Percentiles rank a stretch among this genome's conserved stretches.
Evolutionary conservation across 352 stramenopile genomes (phyloP).

Genomic region (Globisporangium middletonii): DNA sequence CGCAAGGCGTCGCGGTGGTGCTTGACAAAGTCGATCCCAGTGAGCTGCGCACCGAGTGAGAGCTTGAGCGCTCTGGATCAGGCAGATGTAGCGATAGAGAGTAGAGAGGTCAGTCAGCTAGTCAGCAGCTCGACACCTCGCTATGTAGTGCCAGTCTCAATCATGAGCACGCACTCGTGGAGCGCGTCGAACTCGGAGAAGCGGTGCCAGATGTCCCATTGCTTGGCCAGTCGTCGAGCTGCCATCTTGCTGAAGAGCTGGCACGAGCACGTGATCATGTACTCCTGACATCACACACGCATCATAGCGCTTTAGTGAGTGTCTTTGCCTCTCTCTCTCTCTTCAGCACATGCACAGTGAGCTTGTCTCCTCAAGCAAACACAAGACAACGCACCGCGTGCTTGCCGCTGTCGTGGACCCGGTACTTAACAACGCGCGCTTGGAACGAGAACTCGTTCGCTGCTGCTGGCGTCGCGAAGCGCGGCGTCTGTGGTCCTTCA

Average conservation of each 20-base stretch:
- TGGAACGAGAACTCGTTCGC: conserved; percentile 39
- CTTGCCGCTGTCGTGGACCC: conserved; percentile 33
- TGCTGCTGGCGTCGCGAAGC: conserved; percentile 25
- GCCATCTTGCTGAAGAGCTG: conserved; percentile 46
- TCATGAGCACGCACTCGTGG: conserved; percentile 25
- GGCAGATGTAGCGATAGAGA: not conserved
- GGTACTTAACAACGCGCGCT: conserved; percentile 34
- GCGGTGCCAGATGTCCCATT: conserved; percentile 60
- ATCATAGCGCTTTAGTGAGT: not conserved
- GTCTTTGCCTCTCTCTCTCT: no score
- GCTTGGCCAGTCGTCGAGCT: conserved; percentile 38
- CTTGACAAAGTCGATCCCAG: conserved; percentile 45
- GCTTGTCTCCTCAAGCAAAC: not conserved
- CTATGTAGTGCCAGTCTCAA: not conserved
- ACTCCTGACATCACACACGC: conserved; percentile 28
- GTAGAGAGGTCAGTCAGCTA: not conserved
- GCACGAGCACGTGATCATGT: conserved; percentile 55
- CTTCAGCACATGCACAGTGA: no score
- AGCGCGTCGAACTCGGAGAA: conserved; percentile 63
- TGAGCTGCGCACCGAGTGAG: conserved; percentile 39
- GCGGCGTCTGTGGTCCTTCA: conserved; percentile 35
- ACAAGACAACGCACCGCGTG: conserved; percentile 31
- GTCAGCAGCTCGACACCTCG: not conserved
- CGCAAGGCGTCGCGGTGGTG: conserved; percentile 43
- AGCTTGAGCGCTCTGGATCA: conserved; percentile 28